Percentiles rank a stretch among this genome's conserved stretches.
phyloP scores from a whole-genome alignment of 441 rosid genomes.

The Aquilaria agallochum region DNA sequence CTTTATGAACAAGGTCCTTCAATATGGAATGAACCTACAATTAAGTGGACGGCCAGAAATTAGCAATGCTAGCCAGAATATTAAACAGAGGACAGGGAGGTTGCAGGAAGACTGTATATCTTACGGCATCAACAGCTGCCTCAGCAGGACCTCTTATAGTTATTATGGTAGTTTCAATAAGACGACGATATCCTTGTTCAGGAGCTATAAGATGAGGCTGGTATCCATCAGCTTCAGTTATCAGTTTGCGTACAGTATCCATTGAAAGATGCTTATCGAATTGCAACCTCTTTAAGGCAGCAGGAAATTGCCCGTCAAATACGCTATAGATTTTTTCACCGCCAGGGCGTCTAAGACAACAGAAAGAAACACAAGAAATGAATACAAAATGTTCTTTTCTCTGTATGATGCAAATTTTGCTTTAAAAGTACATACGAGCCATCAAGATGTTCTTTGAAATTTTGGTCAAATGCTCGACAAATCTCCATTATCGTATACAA shows the following conservation, averaged over 20 bases:
- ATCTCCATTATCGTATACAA: slow-evolving; percentile 93
- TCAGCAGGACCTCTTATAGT: slow-evolving; percentile 90
- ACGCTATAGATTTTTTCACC: slow-evolving; percentile 84
- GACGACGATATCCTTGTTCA: slow-evolving; percentile 93
- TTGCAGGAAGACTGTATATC: slow-evolving; percentile 5
- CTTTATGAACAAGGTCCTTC: slow-evolving; percentile 80
- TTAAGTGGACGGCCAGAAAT: slow-evolving; percentile 2
- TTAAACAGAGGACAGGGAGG: neutral
- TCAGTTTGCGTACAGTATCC: slow-evolving; percentile 76
- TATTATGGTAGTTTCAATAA: slow-evolving; percentile 75
- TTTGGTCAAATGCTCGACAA: slow-evolving; percentile 88
- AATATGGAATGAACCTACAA: slow-evolving; percentile 72
- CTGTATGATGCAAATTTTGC: slow-evolving; percentile 1
- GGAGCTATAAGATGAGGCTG: slow-evolving; percentile 97
- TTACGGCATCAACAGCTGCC: slow-evolving; percentile 90
- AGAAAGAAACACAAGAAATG: slow-evolving; percentile 9
- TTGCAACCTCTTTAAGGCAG: slow-evolving; percentile 83
- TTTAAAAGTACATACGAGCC: slow-evolving; percentile 47
- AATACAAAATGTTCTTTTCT: neutral
- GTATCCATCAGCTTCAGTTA: slow-evolving; percentile 96
- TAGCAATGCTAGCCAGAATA: neutral
- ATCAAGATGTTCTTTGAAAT: slow-evolving; percentile 90
- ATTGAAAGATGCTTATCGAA: slow-evolving; percentile 84
- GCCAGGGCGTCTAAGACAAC: slow-evolving; percentile 74
- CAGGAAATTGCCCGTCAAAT: slow-evolving; percentile 82